phyloP scores from a whole-genome alignment of 805 yeast genomes.

The Ascoidea rubescens region DNA sequence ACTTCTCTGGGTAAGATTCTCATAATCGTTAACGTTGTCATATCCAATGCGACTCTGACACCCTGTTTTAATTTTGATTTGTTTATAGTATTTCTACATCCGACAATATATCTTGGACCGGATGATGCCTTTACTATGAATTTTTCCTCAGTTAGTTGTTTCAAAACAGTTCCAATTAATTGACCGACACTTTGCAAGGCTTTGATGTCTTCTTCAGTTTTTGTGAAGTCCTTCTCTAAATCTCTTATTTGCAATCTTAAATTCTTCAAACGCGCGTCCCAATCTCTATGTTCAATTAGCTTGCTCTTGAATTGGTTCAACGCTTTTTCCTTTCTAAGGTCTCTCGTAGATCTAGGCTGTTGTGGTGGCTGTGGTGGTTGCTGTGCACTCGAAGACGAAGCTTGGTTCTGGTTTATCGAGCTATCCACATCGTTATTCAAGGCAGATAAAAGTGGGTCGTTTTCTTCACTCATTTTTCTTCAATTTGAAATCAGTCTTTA shows the following conservation, averaged over 20 bases:
- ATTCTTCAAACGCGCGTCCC: conserved; percentile 84
- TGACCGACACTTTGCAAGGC: conserved; percentile 97
- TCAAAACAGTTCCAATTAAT: conserved; percentile 91
- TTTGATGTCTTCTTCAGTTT: conserved; percentile 93
- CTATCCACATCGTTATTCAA: conserved; percentile 26
- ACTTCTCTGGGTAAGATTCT: conserved; percentile 95
- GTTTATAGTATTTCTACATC: conserved; percentile 87
- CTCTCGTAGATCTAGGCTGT: conserved; percentile 24
- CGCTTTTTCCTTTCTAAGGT: conserved; percentile 68
- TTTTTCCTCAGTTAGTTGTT: conserved; percentile 87
- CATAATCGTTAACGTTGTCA: conserved; percentile 97
- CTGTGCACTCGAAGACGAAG: conserved; percentile 11
- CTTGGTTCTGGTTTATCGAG: conserved; percentile 7
- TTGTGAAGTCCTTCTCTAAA: conserved; percentile 70
- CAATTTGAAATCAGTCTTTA: too few species aligned
- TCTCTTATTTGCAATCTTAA: conserved; percentile 73
- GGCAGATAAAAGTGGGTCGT: conserved; percentile 68
- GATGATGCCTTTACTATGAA: conserved; percentile 93
- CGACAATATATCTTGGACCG: conserved; percentile 96
- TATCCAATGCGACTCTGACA: conserved; percentile 90
- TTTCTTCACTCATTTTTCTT: conserved; percentile 39
- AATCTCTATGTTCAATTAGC: conserved; percentile 82
- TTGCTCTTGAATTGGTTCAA: conserved; percentile 69
- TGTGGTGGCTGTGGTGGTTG: conserved; percentile 13
- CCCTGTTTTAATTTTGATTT: conserved; percentile 79